Evolutionary conservation across 768 basidiomycete species (phyloP).

Genomic region (Lenzites betulinus): DNA sequence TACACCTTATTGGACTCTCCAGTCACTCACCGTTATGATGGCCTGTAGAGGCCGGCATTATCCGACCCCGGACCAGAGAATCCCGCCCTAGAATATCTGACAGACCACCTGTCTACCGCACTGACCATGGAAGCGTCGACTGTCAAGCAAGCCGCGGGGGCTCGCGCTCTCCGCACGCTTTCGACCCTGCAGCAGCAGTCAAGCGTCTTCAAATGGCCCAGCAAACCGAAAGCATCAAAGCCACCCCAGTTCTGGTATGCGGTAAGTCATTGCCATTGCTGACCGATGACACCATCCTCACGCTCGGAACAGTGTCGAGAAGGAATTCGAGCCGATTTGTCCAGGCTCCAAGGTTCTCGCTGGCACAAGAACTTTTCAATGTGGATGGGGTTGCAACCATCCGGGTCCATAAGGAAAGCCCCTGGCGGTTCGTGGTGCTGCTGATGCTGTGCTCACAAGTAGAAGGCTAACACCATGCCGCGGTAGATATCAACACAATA

Average conservation of each 20-base stretch:
- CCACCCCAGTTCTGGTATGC: background rate
- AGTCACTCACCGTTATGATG: too few species aligned
- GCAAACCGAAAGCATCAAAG: background rate
- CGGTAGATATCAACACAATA: slow-evolving; percentile 52
- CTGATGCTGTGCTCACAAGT: background rate
- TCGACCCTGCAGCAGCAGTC: background rate
- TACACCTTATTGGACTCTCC: too few species aligned
- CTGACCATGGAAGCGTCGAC: background rate
- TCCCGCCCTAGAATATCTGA: background rate
- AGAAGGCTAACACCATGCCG: background rate
- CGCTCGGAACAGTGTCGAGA: background rate
- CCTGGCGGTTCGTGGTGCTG: background rate
- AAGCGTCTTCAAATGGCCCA: background rate
- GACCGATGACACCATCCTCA: background rate
- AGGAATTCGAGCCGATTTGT: background rate
- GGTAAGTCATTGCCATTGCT: background rate
- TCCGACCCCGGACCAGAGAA: too few species aligned
- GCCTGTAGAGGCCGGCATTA: too few species aligned
- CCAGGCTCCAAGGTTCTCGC: background rate
- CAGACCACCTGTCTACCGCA: too few species aligned
- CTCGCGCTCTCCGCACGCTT: background rate
- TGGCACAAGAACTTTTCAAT: background rate
- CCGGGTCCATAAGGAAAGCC: background rate
- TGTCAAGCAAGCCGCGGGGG: background rate
- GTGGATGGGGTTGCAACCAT: background rate